Conservation (phyloP, 768 basidiomycete genomes). For the Russula brevipes region DNA sequence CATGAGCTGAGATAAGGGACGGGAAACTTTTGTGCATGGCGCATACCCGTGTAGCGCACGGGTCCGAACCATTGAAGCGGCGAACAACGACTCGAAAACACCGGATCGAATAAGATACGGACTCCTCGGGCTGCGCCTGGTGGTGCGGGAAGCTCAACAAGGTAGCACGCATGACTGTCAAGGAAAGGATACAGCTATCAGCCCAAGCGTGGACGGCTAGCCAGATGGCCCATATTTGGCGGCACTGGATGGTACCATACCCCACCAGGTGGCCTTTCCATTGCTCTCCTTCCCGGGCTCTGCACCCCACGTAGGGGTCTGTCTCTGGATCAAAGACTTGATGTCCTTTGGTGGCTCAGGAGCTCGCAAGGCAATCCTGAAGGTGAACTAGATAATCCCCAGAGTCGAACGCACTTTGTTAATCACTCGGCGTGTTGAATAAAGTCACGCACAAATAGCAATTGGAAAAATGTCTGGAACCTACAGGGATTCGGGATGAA, state of each 20-base stretch:
- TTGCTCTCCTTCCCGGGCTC: conserved; percentile 4
- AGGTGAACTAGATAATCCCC: conserved; percentile 3
- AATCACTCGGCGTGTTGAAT: neutral
- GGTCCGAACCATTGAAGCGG: conserved; percentile 33
- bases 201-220: neutral
- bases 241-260: neutral
- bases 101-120: conserved; percentile 38
- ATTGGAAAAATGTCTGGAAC: neutral
- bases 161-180: conserved; percentile 37
- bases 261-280: conserved; percentile 25
- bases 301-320: conserved; percentile 20
- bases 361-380: neutral
- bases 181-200: neutral
- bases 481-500: neutral
- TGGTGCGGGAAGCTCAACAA: conserved; percentile 36
- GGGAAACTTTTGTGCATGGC: neutral
- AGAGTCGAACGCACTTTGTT: neutral
- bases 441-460: conserved; percentile 7
- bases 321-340: conserved; percentile 20
- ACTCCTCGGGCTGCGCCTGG: conserved; percentile 34
- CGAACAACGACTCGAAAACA: conserved; percentile 35
- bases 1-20: neutral
- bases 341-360: conserved; percentile 9
- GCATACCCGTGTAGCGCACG: conserved; percentile 33
- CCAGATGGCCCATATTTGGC: neutral